These are phyloP conservation scores for Tilletiopsis washingtonensis DNA, from an alignment of 1,284 basidiomycete genomes.

Conservation along the genomic window DNA sequence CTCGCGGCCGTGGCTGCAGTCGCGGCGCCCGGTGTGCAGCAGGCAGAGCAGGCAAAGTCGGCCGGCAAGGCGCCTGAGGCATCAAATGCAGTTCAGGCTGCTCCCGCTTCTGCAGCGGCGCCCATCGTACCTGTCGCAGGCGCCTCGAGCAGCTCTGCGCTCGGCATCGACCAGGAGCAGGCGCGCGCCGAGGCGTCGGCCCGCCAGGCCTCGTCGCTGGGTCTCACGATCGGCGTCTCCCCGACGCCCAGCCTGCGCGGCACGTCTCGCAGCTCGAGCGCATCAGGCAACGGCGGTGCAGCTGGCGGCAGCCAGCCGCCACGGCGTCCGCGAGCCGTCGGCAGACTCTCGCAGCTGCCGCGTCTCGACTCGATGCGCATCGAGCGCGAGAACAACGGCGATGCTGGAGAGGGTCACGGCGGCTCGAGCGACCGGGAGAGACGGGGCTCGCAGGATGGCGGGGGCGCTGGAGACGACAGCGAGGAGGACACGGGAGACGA, in stretches of 20 bases:
- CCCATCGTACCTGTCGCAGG: background rate
- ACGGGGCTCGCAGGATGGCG: background rate
- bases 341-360: constrained; percentile 27
- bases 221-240: background rate
- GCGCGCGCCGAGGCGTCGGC: constrained; percentile 8
- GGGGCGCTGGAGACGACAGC: constrained; percentile 9
- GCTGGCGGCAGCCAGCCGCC: background rate
- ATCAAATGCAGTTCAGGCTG: background rate
- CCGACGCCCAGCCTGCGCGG: background rate
- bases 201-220: background rate
- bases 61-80: background rate
- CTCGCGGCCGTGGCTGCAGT: too few relatives aligned
- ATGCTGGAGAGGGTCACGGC: background rate
- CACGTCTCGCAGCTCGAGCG: background rate
- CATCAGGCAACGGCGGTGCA: background rate
- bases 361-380: constrained; percentile 33
- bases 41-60: background rate
- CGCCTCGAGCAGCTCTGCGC: constrained; percentile 9
- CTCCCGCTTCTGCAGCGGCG: background rate
- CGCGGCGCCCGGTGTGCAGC: background rate
- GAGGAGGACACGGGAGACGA: constrained; percentile 26
- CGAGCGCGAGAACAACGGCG: background rate
- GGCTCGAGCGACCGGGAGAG: constrained; percentile 2
- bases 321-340: background rate
- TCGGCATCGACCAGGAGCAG: constrained; percentile 30